A percentile compares a stretch with the other conserved stretches of the same genome.
Evolutionary conservation across 1,139 yeast species (phyloP).

Genomic region (Candida dubliniensis): DNA sequence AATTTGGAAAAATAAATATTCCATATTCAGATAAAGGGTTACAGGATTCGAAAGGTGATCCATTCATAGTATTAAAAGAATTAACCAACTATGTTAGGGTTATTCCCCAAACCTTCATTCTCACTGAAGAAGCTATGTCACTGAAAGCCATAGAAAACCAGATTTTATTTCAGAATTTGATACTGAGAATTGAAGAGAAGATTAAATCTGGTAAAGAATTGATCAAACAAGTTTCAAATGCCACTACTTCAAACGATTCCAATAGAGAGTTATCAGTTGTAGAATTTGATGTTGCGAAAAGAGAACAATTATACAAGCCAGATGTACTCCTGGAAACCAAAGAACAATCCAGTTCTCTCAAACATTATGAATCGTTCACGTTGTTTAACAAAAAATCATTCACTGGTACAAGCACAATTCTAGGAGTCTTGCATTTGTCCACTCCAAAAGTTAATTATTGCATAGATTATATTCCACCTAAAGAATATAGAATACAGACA

Average conservation of each 20-base stretch:
- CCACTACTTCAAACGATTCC: slow-evolving; percentile 9
- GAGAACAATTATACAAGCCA: slow-evolving; percentile 21
- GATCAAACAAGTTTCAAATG: slow-evolving; percentile 16
- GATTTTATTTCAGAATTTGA: slow-evolving; percentile 28
- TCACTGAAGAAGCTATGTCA: slow-evolving; percentile 14
- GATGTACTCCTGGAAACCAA: slow-evolving; percentile 13
- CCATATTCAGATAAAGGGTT: slow-evolving; percentile 22
- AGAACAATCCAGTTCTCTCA: slow-evolving; percentile 6
- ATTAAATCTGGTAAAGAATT: slow-evolving; percentile 24
- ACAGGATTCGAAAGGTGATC: slow-evolving; percentile 41
- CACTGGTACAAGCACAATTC: slow-evolving; percentile 14
- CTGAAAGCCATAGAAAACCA: slow-evolving; percentile 20
- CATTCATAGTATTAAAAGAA: slow-evolving; percentile 41
- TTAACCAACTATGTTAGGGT: slow-evolving; percentile 28
- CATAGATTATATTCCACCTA: slow-evolving; percentile 36
- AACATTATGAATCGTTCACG: slow-evolving; percentile 14
- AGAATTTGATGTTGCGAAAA: slow-evolving; percentile 18
- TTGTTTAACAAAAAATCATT: slow-evolving; percentile 18
- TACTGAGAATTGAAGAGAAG: slow-evolving; percentile 29
- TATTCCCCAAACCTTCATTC: slow-evolving; percentile 22
- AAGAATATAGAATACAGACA: slow-evolving; percentile 18
- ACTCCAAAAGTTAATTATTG: slow-evolving; percentile 30
- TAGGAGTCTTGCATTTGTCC: slow-evolving; percentile 21
- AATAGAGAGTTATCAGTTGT: slow-evolving; percentile 16
- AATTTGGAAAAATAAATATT: slow-evolving; percentile 14